Conservation (phyloP, 768 basidiomycete species). For the Lentinus brumalis region DNA sequence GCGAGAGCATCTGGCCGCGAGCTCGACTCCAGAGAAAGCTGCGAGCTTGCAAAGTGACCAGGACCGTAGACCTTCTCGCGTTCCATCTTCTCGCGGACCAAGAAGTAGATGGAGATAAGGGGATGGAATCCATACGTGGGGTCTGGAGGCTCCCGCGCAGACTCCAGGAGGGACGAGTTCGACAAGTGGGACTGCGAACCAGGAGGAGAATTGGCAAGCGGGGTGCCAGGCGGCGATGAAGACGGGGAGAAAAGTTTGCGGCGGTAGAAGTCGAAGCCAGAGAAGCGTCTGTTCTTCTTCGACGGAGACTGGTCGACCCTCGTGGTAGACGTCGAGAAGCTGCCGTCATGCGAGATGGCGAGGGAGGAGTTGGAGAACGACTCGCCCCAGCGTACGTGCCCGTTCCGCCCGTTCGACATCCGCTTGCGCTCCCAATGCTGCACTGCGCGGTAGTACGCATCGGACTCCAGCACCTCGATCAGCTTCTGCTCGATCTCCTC, state of each 20-base stretch:
- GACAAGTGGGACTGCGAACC: conserved; percentile 59
- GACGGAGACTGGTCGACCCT: conserved; percentile 38
- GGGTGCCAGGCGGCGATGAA: conserved; percentile 51
- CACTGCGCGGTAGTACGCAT: conserved; percentile 73
- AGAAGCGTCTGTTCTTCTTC: conserved; percentile 84
- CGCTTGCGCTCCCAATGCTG: conserved; percentile 77
- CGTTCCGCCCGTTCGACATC: conserved; percentile 39
- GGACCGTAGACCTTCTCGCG: conserved; percentile 92
- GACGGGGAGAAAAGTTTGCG: conserved; percentile 77
- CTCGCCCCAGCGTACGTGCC: conserved; percentile 49
- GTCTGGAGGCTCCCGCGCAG: conserved; percentile 58
- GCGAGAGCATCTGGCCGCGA: conserved; percentile 20
- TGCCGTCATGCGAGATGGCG: conserved; percentile 58
- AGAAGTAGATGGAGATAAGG: conserved; percentile 93
- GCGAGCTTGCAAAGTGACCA: conserved; percentile 92
- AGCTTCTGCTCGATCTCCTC: conserved; percentile 83
- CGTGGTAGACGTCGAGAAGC: conserved; percentile 25
- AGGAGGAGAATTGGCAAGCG: conserved; percentile 60
- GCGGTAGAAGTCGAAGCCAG: conserved; percentile 92
- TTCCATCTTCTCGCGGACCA: conserved; percentile 94
- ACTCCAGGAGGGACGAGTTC: conserved; percentile 47
- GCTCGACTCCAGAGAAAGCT: conserved; percentile 59
- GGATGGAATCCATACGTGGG: conserved; percentile 95
- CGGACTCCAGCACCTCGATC: conserved; percentile 71
- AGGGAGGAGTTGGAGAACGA: conserved; percentile 70